phyloP scores from a whole-genome alignment of 805 yeast species.

The Saccharomycopsis capsularis region DNA sequence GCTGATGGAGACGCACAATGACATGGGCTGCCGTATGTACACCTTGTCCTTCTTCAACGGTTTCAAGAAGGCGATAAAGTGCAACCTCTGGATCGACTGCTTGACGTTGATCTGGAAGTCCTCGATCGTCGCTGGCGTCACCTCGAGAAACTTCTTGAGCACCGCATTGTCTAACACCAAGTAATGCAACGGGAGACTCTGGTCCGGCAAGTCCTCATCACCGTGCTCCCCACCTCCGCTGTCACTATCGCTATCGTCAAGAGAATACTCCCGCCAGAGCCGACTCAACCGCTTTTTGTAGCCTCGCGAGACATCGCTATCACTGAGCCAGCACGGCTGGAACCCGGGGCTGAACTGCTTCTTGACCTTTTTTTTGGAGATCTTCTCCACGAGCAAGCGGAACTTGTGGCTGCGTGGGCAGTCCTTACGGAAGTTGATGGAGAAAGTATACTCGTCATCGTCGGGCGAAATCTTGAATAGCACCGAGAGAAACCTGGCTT shows the following conservation, averaged over 20 bases:
- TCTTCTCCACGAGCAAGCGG: constrained; percentile 14
- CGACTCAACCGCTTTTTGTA: constrained; percentile 6
- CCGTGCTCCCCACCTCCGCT: neutral
- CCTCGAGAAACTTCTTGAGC: constrained; percentile 17
- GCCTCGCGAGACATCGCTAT: neutral
- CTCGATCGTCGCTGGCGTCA: constrained; percentile 12
- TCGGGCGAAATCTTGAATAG: constrained; percentile 12
- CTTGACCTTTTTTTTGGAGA: constrained; percentile 12
- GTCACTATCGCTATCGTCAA: constrained; percentile 1
- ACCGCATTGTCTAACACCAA: constrained; percentile 14
- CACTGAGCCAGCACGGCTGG: constrained; percentile 10
- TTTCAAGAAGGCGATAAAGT: constrained; percentile 18
- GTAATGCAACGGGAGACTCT: constrained; percentile 3
- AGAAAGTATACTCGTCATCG: constrained; percentile 10
- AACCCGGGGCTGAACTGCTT: constrained; percentile 20
- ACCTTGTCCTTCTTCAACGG: constrained; percentile 19
- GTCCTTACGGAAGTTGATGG: constrained; percentile 6
- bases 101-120: constrained; percentile 20
- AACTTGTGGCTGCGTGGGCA: constrained; percentile 11
- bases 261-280: constrained; percentile 1
- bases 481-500: constrained; percentile 12
- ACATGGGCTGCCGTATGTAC: constrained; percentile 21
- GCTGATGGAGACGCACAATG: constrained; percentile 15
- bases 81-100: constrained; percentile 3
- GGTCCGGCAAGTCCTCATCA: neutral